Percentiles rank a stretch among this genome's conserved stretches.
Evolutionary conservation across 1,284 basidiomycete genomes (phyloP).

Genomic region (Malassezia sp.): DNA sequence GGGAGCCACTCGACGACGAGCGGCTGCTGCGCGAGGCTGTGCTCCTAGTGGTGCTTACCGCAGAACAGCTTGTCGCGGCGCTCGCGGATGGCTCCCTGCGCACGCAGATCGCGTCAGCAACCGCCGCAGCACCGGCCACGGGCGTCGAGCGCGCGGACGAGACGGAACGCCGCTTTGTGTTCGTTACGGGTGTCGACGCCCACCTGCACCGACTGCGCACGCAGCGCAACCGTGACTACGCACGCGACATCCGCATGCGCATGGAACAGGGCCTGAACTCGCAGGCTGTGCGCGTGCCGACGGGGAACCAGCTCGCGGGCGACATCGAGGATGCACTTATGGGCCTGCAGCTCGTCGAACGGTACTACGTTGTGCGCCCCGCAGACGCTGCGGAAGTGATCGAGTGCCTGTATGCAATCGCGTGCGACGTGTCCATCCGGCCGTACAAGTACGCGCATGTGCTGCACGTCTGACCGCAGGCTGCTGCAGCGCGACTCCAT

Average conservation of each 20-base stretch:
- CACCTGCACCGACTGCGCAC: not conserved
- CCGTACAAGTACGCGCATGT: conserved; percentile 5
- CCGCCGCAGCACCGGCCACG: too few relatives aligned
- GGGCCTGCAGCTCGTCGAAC: conserved; percentile 6
- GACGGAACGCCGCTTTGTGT: not conserved
- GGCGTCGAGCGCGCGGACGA: not conserved
- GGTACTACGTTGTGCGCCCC: conserved; percentile 6
- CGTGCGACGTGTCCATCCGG: conserved; percentile 13
- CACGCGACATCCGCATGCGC: conserved; percentile 2
- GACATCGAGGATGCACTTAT: conserved; percentile 3
- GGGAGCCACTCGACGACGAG: conserved; percentile 13
- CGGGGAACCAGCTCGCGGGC: not conserved
- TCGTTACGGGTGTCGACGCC: not conserved
- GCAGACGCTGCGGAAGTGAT: not conserved
- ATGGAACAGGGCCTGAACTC: not conserved
- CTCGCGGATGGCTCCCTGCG: not conserved
- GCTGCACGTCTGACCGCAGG: not conserved
- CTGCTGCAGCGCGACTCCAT: not conserved
- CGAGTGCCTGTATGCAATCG: conserved; percentile 9
- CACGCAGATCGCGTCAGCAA: too few relatives aligned
- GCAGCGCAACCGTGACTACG: conserved; percentile 4
- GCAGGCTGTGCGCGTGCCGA: not conserved
- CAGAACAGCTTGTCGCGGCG: not conserved
- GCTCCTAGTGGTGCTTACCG: not conserved
- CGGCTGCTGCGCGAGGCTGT: conserved; percentile 2